Evolutionary conservation across 164 flowering plant genomes (phyloP).

Genomic region (Platanus orientalis): DNA sequence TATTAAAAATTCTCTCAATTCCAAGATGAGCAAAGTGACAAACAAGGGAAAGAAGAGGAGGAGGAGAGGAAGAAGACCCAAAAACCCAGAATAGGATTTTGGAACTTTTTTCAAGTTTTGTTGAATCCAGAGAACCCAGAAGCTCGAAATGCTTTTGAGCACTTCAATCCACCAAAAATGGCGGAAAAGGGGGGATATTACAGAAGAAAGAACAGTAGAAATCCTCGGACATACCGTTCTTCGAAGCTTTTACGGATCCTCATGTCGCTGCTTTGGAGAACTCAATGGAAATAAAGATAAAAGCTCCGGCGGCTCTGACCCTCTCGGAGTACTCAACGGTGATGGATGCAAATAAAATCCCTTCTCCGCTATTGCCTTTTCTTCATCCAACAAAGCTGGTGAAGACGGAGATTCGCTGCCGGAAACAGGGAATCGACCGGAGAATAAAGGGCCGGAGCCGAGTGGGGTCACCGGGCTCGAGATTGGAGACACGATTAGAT

Average conservation of each 20-base stretch:
- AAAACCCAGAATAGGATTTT: neutral
- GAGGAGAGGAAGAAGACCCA: neutral
- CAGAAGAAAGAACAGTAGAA: neutral
- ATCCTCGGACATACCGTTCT: neutral
- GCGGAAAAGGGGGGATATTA: neutral
- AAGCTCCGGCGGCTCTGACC: constrained; percentile 44
- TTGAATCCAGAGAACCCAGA: too few species aligned
- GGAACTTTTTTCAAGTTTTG: too few species aligned
- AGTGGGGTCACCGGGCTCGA: constrained; percentile 47
- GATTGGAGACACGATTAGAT: constrained; percentile 18
- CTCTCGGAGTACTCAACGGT: constrained; percentile 41
- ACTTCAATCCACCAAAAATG: neutral
- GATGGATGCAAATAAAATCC: constrained; percentile 50
- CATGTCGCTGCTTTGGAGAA: constrained; percentile 29
- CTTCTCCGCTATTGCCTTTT: constrained; percentile 37
- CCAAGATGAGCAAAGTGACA: too few species aligned
- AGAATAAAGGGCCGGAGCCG: constrained; percentile 26
- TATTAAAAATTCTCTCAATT: neutral
- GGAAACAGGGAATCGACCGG: constrained; percentile 10
- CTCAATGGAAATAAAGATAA: constrained; percentile 41
- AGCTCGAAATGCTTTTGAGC: too few species aligned
- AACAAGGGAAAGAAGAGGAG: too few species aligned
- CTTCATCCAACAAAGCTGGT: constrained; percentile 35
- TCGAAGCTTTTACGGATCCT: constrained; percentile 5
- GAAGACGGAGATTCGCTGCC: constrained; percentile 30